A percentile compares a stretch with the other conserved stretches of the same genome.
These are phyloP conservation scores for Calonectria montana DNA, from an alignment of 2,329 filamentous ascomycete species.

Conservation along the genomic window DNA sequence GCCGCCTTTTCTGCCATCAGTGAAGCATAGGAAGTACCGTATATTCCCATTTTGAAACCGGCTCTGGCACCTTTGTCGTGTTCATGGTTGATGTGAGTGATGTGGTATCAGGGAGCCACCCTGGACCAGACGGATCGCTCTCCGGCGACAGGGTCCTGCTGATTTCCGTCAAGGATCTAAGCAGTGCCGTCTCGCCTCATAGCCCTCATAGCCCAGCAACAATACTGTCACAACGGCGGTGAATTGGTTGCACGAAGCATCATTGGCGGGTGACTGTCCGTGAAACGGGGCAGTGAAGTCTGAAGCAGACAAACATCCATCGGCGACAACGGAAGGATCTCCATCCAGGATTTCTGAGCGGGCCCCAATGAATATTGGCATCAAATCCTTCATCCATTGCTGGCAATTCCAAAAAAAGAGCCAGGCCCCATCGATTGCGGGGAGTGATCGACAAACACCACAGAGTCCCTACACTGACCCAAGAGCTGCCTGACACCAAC, in stretches of 20 bases:
- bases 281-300: constrained; percentile 21
- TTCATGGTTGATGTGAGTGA: constrained; percentile 1
- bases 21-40: not conserved
- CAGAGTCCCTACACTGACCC: constrained; percentile 17
- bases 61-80: constrained; percentile 10
- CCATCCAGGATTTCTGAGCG: constrained; percentile 20
- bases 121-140: constrained; percentile 4
- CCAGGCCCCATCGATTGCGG: constrained; percentile 27
- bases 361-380: constrained; percentile 11
- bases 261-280: not conserved
- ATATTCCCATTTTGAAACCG: not conserved
- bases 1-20: not conserved
- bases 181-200: constrained; percentile 9
- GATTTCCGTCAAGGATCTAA: constrained; percentile 9
- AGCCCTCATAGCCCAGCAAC: constrained; percentile 8
- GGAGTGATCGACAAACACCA: constrained; percentile 30
- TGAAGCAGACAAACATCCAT: constrained; percentile 14
- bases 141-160: not conserved
- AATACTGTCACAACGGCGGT: constrained; percentile 11
- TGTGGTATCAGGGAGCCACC: not conserved
- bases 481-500: constrained; percentile 16
- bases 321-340: constrained; percentile 17
- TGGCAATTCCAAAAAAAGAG: constrained; percentile 6
- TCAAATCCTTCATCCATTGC: not conserved
- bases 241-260: not conserved